Conservation (phyloP, 192 early-diverging fungal species). For the Lobosporangium transversale region DNA sequence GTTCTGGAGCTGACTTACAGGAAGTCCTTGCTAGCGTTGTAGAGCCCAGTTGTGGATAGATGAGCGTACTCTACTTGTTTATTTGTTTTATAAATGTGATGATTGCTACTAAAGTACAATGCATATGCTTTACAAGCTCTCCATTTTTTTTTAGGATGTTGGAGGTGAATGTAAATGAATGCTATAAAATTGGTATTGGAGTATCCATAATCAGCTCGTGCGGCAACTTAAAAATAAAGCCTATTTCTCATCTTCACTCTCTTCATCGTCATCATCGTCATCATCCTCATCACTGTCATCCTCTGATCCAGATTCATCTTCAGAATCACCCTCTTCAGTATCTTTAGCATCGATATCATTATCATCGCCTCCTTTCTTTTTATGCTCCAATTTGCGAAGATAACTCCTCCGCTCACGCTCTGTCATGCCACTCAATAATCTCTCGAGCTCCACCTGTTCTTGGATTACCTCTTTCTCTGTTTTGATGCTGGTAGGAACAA, state of each 20-base stretch:
- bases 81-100: background rate
- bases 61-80: constrained; percentile 1
- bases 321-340: constrained; percentile 59
- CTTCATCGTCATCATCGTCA: constrained; percentile 24
- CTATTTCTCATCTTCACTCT: constrained; percentile 53
- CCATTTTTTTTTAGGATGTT: no score
- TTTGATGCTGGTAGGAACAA: constrained; percentile 68
- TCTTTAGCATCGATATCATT: constrained; percentile 58
- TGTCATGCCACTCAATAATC: constrained; percentile 73
- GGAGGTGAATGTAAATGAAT: no score
- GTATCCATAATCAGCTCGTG: background rate
- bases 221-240: no score
- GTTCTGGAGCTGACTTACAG: constrained; percentile 33
- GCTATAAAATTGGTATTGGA: no score
- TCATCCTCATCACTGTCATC: constrained; percentile 59
- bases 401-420: constrained; percentile 88
- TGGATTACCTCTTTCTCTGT: constrained; percentile 71
- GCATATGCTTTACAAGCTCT: no score
- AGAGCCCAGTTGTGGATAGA: constrained; percentile 51
- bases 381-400: constrained; percentile 78
- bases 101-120: constrained; percentile 5
- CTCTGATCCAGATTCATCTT: constrained; percentile 65
- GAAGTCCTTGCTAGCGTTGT: constrained; percentile 44
- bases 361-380: constrained; percentile 57
- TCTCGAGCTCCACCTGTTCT: constrained; percentile 80